These are phyloP conservation scores for Seiridium cupressi DNA, from an alignment of 2,329 filamentous ascomycete genomes.

Conservation along the genomic window DNA sequence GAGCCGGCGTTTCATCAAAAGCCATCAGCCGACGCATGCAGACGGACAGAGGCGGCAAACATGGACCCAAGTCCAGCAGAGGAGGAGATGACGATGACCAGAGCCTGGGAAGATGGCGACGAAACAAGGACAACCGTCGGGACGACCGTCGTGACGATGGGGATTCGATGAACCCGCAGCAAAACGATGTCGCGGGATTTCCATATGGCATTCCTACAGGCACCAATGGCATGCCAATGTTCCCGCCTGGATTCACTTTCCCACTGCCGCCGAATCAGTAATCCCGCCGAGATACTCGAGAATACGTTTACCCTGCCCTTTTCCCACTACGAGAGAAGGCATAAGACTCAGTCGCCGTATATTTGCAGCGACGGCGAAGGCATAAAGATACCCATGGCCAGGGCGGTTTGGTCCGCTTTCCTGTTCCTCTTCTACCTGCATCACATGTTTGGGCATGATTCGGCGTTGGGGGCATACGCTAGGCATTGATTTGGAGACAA, in stretches of 20 bases:
- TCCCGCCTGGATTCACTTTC: conserved; percentile 44
- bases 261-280: conserved; percentile 25
- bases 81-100: conserved; percentile 26
- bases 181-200: conserved; percentile 33
- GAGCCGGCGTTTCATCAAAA: conserved; percentile 94
- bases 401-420: no score
- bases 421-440: no score
- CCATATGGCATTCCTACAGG: conserved; percentile 43
- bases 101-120: conserved; percentile 25
- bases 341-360: no score
- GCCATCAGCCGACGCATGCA: conserved; percentile 70
- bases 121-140: conserved; percentile 21
- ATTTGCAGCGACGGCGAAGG: no score
- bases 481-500: no score
- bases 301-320: no score
- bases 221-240: conserved; percentile 49
- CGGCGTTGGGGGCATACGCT: no score
- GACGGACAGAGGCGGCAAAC: conserved; percentile 64
- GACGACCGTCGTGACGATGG: conserved; percentile 18
- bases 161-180: conserved; percentile 17
- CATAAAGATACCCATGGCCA: no score
- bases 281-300: background rate
- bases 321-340: no score
- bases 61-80: conserved; percentile 63
- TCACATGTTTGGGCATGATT: no score